Base-by-base conservation (phyloP, 108 stramenopile genomes). In the Skeletonema grethae region DNA sequence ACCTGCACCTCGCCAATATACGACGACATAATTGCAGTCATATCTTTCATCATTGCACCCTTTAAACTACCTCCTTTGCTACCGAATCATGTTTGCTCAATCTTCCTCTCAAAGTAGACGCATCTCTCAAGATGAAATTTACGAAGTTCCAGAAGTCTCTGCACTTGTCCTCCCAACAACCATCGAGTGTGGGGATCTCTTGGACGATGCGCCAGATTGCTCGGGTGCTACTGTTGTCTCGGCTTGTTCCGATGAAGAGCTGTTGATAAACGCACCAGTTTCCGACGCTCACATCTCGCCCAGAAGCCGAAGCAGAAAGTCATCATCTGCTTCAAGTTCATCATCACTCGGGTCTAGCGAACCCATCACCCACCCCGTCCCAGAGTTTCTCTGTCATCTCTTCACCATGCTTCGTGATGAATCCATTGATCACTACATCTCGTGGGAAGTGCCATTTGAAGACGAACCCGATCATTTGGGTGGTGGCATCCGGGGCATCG, bases 341-440 rank as follows among this genome's bases (percentile, higher is more conserved):
- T 48, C 46, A 48, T 48, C 46, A n/a, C 18, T 18, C 7, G 46
- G 18, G 5, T 18, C 46, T 6, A 48, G 18, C 18, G 46, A 48
- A 4, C 46, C 46, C n/a, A 18, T 48, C 36, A 70, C 57, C 64
- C 76, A 69, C 7, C 70, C 76, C 1, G 76, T 77, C 8, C 70
- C 81, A 16, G 81, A 80, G 63, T 84, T 84, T 48, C 64, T 84
- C 12, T 75, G 64, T 63, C 78, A 79, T 55, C 75, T 84, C 5
- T 76, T 71, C 41, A 65, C 73, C 30, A 84, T 84, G 79, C 75
- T 84, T 12, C 56, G 63, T 16, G 79, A 84, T 57, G 61, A 73
- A 30, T 53, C 79, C 35, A 69, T 68, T 56, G 57, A 45, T 12
- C 48, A 65, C 20, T 59, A 80, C 13, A 84, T 84, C 64, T 60